Evolutionary conservation across 2,329 filamentous ascomycete species (phyloP).

Genomic region (Acrodontium crateriforme): DNA sequence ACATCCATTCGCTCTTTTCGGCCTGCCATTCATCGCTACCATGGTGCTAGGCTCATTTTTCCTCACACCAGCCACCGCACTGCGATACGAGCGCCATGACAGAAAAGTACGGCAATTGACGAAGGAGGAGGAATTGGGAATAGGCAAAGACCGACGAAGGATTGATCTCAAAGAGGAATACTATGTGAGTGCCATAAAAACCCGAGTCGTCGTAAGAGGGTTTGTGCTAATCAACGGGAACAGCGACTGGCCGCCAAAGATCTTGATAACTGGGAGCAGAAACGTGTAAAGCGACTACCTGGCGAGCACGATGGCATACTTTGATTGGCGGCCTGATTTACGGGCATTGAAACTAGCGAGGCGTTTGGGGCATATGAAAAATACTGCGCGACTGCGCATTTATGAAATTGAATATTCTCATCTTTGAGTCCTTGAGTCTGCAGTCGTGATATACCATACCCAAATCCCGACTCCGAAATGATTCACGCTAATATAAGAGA

Average conservation of each 20-base stretch:
- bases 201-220: neutral
- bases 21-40: conserved; percentile 77
- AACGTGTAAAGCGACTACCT: conserved; percentile 74
- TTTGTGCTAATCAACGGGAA: conserved; percentile 5
- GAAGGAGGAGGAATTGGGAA: conserved; percentile 71
- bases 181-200: conserved; percentile 46
- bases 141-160: conserved; percentile 56
- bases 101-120: conserved; percentile 74
- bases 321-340: no score
- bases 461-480: no score
- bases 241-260: conserved; percentile 77
- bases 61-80: conserved; percentile 81
- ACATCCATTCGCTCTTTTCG: conserved; percentile 85
- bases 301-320: conserved; percentile 82
- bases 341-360: conserved; percentile 1
- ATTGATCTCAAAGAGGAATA: conserved; percentile 78
- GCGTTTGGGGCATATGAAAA: no score
- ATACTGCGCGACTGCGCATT: no score
- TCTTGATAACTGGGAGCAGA: conserved; percentile 92
- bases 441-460: no score
- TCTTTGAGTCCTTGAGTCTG: no score
- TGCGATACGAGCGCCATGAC: conserved; percentile 89
- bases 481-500: no score
- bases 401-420: no score
- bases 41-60: conserved; percentile 91